Conservation (phyloP, 306 rosid species). For the Lablab purpureus region DNA sequence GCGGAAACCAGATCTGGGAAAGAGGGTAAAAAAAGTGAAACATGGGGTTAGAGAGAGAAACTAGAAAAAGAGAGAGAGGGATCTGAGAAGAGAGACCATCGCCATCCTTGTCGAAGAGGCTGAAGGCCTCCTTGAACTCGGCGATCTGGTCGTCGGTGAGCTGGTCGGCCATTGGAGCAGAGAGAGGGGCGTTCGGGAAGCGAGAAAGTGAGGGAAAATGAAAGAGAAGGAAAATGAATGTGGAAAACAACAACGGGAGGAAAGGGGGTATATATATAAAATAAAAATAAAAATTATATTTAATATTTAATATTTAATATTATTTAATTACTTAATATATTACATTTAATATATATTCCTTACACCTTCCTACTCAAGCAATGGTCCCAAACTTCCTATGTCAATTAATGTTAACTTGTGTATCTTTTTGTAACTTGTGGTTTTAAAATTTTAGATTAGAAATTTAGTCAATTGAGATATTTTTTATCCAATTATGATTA, state of each 20-base stretch:
- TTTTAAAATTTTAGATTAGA: too few relatives aligned
- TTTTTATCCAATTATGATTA: too few relatives aligned
- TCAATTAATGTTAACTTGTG: too few relatives aligned
- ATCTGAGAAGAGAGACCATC: conserved; percentile 73
- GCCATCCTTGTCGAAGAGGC: conserved; percentile 90
- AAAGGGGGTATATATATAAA: background rate
- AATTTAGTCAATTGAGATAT: too few relatives aligned
- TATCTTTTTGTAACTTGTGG: too few relatives aligned
- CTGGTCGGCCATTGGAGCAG: conserved; percentile 73
- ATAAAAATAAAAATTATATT: too few relatives aligned
- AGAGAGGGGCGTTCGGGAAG: conserved; percentile 30
- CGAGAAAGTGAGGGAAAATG: conserved; percentile 17
- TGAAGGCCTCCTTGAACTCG: conserved; percentile 84
- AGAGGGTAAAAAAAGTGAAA: background rate
- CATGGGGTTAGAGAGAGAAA: background rate
- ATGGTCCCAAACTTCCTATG: background rate
- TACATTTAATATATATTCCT: background rate
- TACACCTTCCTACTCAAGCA: background rate
- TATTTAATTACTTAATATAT: too few relatives aligned
- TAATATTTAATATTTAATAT: too few relatives aligned
- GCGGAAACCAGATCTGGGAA: conserved; percentile 44
- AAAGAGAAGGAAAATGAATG: conserved; percentile 20
- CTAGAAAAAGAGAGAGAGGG: conserved; percentile 26
- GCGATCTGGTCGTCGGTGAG: conserved; percentile 89
- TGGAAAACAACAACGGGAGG: background rate